Conservation (phyloP, 371 early-diverging fungal genomes). For the Lichtheimia corymbifera region DNA sequence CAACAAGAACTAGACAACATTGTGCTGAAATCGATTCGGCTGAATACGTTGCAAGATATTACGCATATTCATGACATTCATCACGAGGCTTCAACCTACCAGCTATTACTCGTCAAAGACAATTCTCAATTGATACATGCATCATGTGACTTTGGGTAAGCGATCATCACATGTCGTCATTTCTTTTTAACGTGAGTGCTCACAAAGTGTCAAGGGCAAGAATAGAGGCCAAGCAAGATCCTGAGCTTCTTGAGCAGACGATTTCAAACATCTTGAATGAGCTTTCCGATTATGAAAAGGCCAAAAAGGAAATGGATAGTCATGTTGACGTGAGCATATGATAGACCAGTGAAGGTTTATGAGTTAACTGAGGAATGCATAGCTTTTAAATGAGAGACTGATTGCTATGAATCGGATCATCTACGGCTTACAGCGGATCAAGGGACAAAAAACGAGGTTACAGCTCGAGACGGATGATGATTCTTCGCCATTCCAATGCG, state of each 20-base stretch:
- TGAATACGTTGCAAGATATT: neutral
- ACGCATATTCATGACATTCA: neutral
- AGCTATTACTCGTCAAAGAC: too few species aligned
- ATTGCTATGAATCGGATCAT: neutral
- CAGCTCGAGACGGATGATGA: neutral
- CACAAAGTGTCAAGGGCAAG: neutral
- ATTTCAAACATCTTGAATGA: neutral
- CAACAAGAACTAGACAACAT: neutral
- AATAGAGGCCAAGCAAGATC: neutral
- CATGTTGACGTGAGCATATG: neutral
- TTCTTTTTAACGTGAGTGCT: neutral
- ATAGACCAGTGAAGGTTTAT: neutral
- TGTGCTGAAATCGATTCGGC: neutral
- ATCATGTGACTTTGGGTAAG: neutral
- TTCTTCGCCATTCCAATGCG: slow-evolving; percentile 4
- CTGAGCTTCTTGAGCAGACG: neutral
- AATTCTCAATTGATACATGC: too few species aligned
- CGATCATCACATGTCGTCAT: neutral
- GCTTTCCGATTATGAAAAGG: neutral
- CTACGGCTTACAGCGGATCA: neutral
- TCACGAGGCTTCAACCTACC: too few species aligned
- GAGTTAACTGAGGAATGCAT: neutral
- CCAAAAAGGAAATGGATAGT: neutral
- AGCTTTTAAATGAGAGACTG: neutral
- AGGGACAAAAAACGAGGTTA: neutral